Evolutionary conservation across 208 protist genomes (phyloP).

Genomic region (Herpetomonas samuelpessoai): DNA sequence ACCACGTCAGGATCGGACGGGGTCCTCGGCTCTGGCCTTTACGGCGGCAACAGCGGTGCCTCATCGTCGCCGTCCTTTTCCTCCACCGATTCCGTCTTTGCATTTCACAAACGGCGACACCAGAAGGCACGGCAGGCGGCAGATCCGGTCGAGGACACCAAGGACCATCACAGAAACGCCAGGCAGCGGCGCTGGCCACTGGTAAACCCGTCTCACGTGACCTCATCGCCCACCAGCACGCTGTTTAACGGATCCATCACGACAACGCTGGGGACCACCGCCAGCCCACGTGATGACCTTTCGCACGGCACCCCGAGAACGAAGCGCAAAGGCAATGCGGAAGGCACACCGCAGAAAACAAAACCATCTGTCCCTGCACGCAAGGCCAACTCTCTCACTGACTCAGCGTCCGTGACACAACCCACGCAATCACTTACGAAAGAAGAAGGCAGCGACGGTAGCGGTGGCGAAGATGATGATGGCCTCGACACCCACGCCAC

Average conservation of each 20-base stretch:
- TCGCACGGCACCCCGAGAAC: not conserved
- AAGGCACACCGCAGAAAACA: not conserved
- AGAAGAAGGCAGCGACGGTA: too few species aligned
- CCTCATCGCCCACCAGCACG: not conserved
- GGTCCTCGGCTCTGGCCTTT: not conserved
- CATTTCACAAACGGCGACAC: not conserved
- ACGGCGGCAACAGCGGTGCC: not conserved
- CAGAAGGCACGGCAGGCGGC: not conserved
- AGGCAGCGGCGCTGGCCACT: too few species aligned
- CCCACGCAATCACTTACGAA: not conserved
- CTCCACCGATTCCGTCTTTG: not conserved
- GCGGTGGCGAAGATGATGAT: not conserved
- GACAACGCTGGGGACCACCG: not conserved
- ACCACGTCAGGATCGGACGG: not conserved
- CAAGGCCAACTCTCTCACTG: too few species aligned
- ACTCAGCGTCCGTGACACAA: not conserved
- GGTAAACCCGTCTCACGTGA: not conserved
- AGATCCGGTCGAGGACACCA: not conserved
- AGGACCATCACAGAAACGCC: too few species aligned
- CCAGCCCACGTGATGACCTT: not conserved
- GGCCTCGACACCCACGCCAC: slow-evolving; percentile 18
- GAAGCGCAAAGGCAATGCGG: not conserved
- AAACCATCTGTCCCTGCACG: too few species aligned
- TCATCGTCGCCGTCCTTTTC: not conserved
- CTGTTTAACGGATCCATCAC: not conserved